These are phyloP conservation scores for Aaosphaeria pasadenensis DNA, from an alignment of 2,329 filamentous ascomycete genomes.

Conservation along the genomic window DNA sequence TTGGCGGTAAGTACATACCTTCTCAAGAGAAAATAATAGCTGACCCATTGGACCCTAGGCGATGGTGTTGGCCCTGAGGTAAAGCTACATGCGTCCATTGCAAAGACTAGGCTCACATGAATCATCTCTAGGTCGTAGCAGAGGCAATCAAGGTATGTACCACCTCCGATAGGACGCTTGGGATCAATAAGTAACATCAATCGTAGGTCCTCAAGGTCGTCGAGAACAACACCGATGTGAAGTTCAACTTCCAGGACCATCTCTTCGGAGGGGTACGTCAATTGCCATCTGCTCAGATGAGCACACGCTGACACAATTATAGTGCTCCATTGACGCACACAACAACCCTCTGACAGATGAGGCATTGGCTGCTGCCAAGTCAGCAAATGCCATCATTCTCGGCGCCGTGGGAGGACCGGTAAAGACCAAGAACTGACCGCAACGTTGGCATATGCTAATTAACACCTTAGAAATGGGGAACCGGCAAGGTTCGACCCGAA, in stretches of 20 bases:
- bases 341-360: conserved; percentile 77
- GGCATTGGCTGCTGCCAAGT: conserved; percentile 77
- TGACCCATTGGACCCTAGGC: conserved; percentile 27
- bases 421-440: conserved; percentile 18
- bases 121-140: conserved; percentile 62
- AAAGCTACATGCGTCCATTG: conserved; percentile 9
- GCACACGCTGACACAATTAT: conserved; percentile 4
- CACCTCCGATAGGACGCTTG: not conserved
- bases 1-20: conserved; percentile 31
- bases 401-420: conserved; percentile 92
- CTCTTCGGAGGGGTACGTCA: conserved; percentile 82
- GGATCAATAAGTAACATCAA: conserved; percentile 5
- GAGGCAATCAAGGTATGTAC: conserved; percentile 76
- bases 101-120: conserved; percentile 14
- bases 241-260: conserved; percentile 88
- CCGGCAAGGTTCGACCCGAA: conserved; percentile 81
- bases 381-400: conserved; percentile 84
- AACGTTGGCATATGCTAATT: not conserved
- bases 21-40: not conserved
- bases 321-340: conserved; percentile 86
- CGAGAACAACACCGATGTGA: conserved; percentile 69
- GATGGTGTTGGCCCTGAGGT: conserved; percentile 43
- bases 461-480: conserved; percentile 74
- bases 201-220: conserved; percentile 72
- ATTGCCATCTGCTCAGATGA: not conserved